Base-by-base conservation (phyloP, 2,329 filamentous ascomycete genomes). In the Eurotiales sp. region DNA sequence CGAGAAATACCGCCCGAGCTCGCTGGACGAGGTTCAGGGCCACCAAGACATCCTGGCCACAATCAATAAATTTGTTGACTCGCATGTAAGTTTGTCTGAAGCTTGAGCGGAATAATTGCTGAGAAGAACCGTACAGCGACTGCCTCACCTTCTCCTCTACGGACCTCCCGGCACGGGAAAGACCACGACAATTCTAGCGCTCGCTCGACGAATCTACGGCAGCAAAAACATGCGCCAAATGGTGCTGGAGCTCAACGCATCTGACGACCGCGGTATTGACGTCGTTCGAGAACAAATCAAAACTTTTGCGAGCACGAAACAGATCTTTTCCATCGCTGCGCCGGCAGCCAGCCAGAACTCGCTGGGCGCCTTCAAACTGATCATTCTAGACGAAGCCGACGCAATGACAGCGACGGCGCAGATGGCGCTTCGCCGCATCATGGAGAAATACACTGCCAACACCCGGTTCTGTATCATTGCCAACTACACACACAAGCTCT, bases 371-470 rank as follows among this genome's bases (percentile, higher is more conserved):
- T 99, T 87, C 77, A 99, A 99, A 76, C 83, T 99, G 60, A 97
- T 99, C 66, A 89, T 99, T 50, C 82, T 99, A 4, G 93, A 99
- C 70, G 93, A 99, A 76, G 93, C 93, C n/a, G 93, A 99, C 69
- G 93, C 93, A 49, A 99, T 99, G 93, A 99, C 93, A n/a, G 87
- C 89, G 49, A 95, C 92, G 0, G 93, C 93, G 5, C 93, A 99
- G 72, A 99, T 99, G 92, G 93, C 93, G 0, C 77, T 99, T 50
- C 83, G 93, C 56, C 80, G 93, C 43, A 97, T 99, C 65, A 99
- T 99, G 93, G 93, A 99, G 68, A 96, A 96, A 74, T 99, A 99
- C 75, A 99, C 93, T 0, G 88, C 88, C 54, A 99, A 99, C 74
- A 96, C 93, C 2, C 81, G 93, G 47, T 99, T 99, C 74, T 97